These are phyloP conservation scores for Phanerochaete sordida DNA, from an alignment of 768 basidiomycete genomes.

Conservation along the genomic window DNA sequence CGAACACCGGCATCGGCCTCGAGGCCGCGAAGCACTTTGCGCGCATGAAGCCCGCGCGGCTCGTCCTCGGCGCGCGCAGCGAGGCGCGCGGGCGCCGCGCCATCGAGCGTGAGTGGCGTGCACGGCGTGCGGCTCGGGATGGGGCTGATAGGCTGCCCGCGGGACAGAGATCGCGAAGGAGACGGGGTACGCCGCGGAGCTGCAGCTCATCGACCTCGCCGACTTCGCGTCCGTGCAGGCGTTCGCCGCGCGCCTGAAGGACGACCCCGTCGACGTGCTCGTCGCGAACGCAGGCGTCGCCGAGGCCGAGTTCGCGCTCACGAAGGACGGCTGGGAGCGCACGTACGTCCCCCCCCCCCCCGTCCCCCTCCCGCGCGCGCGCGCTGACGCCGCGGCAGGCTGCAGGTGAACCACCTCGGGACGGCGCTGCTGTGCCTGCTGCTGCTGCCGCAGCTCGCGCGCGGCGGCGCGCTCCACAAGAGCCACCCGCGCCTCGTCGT, in stretches of 20 bases:
- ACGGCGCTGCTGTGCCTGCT: conserved; percentile 36
- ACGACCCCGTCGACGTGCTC: conserved; percentile 22
- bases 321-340: conserved; percentile 26
- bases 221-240: conserved; percentile 21
- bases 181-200: conserved; percentile 13
- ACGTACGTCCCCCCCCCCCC: conserved; percentile 16
- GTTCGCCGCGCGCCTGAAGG: conserved; percentile 19
- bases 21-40: conserved; percentile 46
- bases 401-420: conserved; percentile 45
- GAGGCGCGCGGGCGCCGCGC: conserved; percentile 34
- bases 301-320: conserved; percentile 20
- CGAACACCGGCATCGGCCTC: conserved; percentile 49
- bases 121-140: conserved; percentile 11
- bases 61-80: conserved; percentile 38
- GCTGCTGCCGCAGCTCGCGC: conserved; percentile 39
- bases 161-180: conserved; percentile 16
- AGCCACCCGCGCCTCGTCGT: conserved; percentile 27
- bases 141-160: not conserved
- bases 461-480: conserved; percentile 28
- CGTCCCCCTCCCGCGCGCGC: no score
- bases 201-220: conserved; percentile 23
- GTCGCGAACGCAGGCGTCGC: conserved; percentile 24
- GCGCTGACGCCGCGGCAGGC: no score
- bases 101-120: conserved; percentile 30
- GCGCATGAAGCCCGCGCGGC: conserved; percentile 34